These are phyloP conservation scores for Cicer pinnatifidum DNA, from an alignment of 306 rosid species.

Conservation along the genomic window DNA sequence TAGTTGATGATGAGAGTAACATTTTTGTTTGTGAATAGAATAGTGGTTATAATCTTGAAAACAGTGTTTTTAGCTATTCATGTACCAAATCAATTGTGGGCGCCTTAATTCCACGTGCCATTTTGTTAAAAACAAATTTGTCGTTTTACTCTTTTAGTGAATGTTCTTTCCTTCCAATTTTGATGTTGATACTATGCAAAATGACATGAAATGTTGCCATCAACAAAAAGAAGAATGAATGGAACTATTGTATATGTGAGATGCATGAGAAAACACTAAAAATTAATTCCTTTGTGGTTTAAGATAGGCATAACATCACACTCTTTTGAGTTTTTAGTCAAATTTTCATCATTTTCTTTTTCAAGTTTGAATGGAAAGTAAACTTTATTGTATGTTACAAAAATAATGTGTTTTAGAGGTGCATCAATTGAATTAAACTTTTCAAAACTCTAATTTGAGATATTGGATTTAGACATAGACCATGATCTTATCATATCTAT, in stretches of 20 bases:
- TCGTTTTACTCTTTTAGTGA: slow-evolving; percentile 47
- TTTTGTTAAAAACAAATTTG: slow-evolving; percentile 43
- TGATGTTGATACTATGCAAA: slow-evolving; percentile 43
- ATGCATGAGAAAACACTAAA: slow-evolving; percentile 31
- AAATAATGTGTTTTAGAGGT: background rate
- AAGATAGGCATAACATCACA: slow-evolving; percentile 56
- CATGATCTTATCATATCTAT: slow-evolving; percentile 33
- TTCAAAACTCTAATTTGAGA: slow-evolving; percentile 27
- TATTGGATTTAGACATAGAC: slow-evolving; percentile 32
- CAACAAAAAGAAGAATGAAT: slow-evolving; percentile 54
- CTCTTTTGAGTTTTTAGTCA: slow-evolving; percentile 50
- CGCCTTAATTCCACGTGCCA: slow-evolving; percentile 43
- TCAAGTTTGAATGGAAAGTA: slow-evolving; percentile 45
- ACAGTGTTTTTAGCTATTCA: background rate
- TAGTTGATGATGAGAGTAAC: slow-evolving; percentile 35
- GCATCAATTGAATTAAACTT: slow-evolving; percentile 40
- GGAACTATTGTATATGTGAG: slow-evolving; percentile 32
- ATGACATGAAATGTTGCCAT: slow-evolving; percentile 53
- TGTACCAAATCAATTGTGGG: slow-evolving; percentile 41
- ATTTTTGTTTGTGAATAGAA: slow-evolving; percentile 44
- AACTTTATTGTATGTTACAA: slow-evolving; percentile 40
- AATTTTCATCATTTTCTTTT: slow-evolving; percentile 38
- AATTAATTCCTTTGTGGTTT: slow-evolving; percentile 43
- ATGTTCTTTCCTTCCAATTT: slow-evolving; percentile 40
- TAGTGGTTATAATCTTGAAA: slow-evolving; percentile 50